Base-by-base conservation (phyloP, 192 early-diverging fungal species). In the Rhizoclosmatium sp. region DNA sequence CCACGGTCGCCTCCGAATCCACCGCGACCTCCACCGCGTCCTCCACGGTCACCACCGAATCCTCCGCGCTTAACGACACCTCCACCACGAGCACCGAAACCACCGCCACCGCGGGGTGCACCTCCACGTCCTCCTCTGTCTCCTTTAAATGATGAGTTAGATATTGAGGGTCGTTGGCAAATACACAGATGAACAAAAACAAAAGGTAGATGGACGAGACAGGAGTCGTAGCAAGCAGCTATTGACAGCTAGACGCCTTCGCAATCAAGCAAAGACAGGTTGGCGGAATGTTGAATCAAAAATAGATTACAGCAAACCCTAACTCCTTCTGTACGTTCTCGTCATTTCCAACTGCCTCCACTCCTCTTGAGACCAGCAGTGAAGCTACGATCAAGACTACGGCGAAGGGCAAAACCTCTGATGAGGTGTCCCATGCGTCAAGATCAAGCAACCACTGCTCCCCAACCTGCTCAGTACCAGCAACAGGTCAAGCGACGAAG, bases 1-100 rank as follows among this genome's bases (percentile, higher is more conserved):
- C 82, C 82, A 60, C 82, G 82, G 56, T 71, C 82, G 64, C 83
- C 83, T 40, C 83, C 83, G 60, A 81, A 78, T 19, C 79, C 79
- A 9, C 79, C 79, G 46, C 79, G 71, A 47, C 79, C 71, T 42
- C 79, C 77, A 72, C 77, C 71, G 62, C 77, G 71, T 16, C 80
- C 80, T 39, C 80, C 75, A 61, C 69, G 74, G 47, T 80, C 83
- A 42, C 83, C 82, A 42, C 82, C 79, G 48, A 71, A 76, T 61
- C 85, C 85, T 44, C 85, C 85, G 47, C 80, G 77, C 31, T 65
- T 64, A 39, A 49, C 46, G n/a, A 78, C 69, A 58, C 78, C 77
- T 12, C 77, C 77, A 10, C 71, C 78, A 51, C 78, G 79, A 44
- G 71, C 71, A 67, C 69, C 76, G 42, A 82, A 78, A 54, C 78